These are phyloP conservation scores for Fusarium mundagurra DNA, from an alignment of 2,329 filamentous ascomycete genomes.

Conservation along the genomic window DNA sequence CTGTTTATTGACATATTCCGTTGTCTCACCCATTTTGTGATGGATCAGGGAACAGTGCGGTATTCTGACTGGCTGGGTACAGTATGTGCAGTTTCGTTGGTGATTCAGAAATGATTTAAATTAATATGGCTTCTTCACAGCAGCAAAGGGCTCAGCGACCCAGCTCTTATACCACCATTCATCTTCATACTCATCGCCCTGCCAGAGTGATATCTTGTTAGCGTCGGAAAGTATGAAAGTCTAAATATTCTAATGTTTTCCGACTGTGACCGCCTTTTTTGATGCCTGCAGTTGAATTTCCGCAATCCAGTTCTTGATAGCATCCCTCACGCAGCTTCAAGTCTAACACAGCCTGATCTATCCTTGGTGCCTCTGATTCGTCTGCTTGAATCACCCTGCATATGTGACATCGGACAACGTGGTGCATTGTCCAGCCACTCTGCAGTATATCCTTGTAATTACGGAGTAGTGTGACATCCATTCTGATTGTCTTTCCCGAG, in stretches of 20 bases:
- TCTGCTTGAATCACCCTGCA: neutral
- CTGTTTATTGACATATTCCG: neutral
- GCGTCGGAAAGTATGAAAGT: neutral
- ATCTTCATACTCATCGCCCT: neutral
- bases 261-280: too few species aligned
- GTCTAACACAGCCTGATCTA: neutral
- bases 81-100: rapidly evolving
- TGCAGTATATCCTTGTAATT: neutral
- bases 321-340: too few species aligned
- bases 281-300: too few species aligned
- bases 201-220: neutral
- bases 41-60: neutral
- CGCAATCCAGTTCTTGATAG: too few species aligned
- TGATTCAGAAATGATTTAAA: neutral
- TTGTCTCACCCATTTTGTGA: neutral
- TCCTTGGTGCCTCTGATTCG: neutral
- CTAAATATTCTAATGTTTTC: neutral
- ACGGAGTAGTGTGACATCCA: neutral
- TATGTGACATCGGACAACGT: neutral
- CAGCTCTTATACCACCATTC: neutral
- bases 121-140: neutral
- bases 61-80: too few species aligned
- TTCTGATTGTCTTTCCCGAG: neutral
- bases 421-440: rapidly evolving
- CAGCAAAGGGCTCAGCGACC: neutral